Base-by-base conservation (phyloP, 805 yeast genomes). In the Candida yuanshanica region DNA sequence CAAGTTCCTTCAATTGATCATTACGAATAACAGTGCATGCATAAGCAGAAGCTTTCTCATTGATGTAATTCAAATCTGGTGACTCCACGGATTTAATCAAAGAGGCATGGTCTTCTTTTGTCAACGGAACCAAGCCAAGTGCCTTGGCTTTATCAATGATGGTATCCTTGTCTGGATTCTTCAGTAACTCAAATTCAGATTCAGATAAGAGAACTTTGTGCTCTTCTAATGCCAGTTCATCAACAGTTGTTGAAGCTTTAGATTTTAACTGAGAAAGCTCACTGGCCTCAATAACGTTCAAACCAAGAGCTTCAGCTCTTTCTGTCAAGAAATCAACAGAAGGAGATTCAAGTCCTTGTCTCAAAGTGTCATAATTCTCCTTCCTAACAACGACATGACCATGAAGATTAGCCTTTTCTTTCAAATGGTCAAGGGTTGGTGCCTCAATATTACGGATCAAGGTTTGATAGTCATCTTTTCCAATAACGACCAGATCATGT, bases 391-490 rank as follows among this genome's bases (percentile, higher is more conserved):
- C 42, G 29, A 46, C 45, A 27, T 54, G 51, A 18, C 55, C 56
- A 27, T 52, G 45, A 2, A 43, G 39, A 26, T 38, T 43, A 22
- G 56, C 50, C 43, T 45, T 43, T 16, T 46, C 33, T 26, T 37
- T 39, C 38, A 64, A 33, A 26, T 47, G 42, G 2, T 54, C 58
- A 8, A 55, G 7, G 3, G 59, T 44, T 31, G 69, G 68, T 9
- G 44, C 23, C 4, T 45, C 47, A 25, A 43, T 42, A 7, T 36
- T 32, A 5, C 56, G 43, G 6, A 60, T 32, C 7, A 59, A 46
- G 5, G 37, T 41, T 12, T 33, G 42, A 10, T 43, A 36, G 2
- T 32, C 33, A 3, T 41, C 39, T 9, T 37, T 33, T 0, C 50
- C 18, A 18, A 51, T 27, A 9, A 48, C 18, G 7, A 38, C 39